phyloP scores from a whole-genome alignment of 2,329 filamentous ascomycete genomes.

The Venturia nashicola region DNA sequence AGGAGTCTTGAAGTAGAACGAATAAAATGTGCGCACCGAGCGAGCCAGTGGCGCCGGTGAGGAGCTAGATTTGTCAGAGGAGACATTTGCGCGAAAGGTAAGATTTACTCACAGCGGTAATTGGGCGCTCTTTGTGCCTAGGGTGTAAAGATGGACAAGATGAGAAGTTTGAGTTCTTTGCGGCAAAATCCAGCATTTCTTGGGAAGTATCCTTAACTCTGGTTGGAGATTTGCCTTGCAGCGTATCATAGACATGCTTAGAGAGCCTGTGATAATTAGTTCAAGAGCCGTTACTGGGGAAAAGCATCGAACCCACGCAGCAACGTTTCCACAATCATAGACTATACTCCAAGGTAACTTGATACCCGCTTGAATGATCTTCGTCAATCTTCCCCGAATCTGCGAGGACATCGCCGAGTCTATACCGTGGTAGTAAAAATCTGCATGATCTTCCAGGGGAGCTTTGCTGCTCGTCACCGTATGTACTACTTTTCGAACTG shows the following conservation, averaged over 20 bases:
- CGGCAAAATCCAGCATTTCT: neutral
- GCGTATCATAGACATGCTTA: neutral
- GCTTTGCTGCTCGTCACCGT: neutral
- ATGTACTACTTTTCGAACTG: neutral
- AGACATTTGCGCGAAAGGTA: neutral
- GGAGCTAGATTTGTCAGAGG: neutral
- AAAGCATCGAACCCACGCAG: neutral
- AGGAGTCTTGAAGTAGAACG: slow-evolving; percentile 18
- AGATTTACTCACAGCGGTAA: neutral
- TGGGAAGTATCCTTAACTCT: neutral
- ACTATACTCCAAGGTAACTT: neutral
- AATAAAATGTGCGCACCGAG: slow-evolving; percentile 47
- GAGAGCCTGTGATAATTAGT: neutral
- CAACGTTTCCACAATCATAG: slow-evolving; percentile 2
- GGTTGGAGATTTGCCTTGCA: neutral
- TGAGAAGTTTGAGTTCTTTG: neutral
- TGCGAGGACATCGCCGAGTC: neutral
- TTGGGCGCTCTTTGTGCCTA: neutral
- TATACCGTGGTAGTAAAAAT: neutral
- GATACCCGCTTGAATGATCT: neutral
- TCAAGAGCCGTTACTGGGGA: neutral
- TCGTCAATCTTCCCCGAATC: neutral
- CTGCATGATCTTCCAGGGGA: neutral
- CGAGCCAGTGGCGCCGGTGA: slow-evolving; percentile 53
- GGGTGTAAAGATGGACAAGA: neutral